Conservation (phyloP, 257 asterid species). For the Nicotiana attenuata region DNA sequence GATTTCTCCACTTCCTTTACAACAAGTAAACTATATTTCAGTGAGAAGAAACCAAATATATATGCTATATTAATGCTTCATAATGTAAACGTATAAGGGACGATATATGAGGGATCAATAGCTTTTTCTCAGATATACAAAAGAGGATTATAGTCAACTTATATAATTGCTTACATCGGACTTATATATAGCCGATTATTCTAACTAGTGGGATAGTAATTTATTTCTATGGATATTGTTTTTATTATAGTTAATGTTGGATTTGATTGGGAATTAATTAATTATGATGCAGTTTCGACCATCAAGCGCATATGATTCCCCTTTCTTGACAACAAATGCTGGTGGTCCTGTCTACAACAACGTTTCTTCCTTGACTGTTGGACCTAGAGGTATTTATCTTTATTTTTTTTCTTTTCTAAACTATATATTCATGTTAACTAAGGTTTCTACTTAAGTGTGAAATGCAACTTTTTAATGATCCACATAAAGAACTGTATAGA, state of each 20-base stretch:
- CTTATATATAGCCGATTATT: too few species aligned
- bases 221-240: too few species aligned
- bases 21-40: too few species aligned
- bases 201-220: too few species aligned
- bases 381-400: conserved; percentile 7
- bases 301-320: conserved; percentile 7
- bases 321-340: conserved; percentile 17
- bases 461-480: not conserved
- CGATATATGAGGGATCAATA: too few species aligned
- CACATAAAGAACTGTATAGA: not conserved
- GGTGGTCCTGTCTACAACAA: conserved; percentile 15
- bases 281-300: conserved; percentile 4
- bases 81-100: too few species aligned
- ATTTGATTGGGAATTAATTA: not conserved
- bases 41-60: too few species aligned
- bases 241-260: not conserved
- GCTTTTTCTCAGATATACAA: too few species aligned
- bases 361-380: conserved; percentile 9
- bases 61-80: too few species aligned
- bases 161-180: too few species aligned
- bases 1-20: too few species aligned
- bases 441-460: not conserved
- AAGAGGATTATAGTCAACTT: too few species aligned
- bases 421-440: not conserved
- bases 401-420: not conserved